Base-by-base conservation (phyloP, 495 filamentous ascomycete genomes). In the Aspergillus sclerotiicarbonarius region DNA sequence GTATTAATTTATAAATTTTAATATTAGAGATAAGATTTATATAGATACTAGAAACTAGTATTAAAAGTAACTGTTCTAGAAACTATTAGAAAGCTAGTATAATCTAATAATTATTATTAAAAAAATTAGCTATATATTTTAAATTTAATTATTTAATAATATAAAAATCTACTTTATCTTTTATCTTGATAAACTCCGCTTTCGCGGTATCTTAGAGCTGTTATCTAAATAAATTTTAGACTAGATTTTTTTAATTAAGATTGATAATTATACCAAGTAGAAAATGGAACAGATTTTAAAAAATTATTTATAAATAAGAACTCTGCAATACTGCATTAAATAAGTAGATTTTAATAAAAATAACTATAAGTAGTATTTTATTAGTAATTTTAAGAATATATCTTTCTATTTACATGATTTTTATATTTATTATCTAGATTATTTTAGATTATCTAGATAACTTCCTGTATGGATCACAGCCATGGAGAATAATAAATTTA, bases 1-100 rank as follows among this genome's bases (percentile, higher is more conserved):
- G n/a, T 33, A 33, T 51, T 51, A 51, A 33, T 32, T n/a, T n/a
- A 51, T n/a, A 51, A 33, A 51, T 51, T 25, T 25, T 25, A 25
- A 3, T 25, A 25, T 25, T 25, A 25, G 5, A 25, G 25, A 25
- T 25, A 25, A 25, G 5, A 25, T 25, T 3, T 25, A 25, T 25
- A 25, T 25, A 2, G 5, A 25, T 25, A 25, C 5, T 5, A 3
- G 25, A 2, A 25, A 25, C 5, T 25, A 51, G 33, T 32, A 51
- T 9, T 51, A 51, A 33, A 51, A 51, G 33, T 44, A 15, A 44
- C 6, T 16, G 15, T n/a, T 19, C 10, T 33, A n/a, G 13, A 52
- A 25, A 3, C 5, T 25, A 3, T 35, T 51, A 32, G 6, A 32
- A 32, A 32, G 25, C 20, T 51, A 25, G 6, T 51, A 25, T 51